phyloP scores from a whole-genome alignment of 192 early-diverging fungal species.

The Jimgerdemannia lactiflua region DNA sequence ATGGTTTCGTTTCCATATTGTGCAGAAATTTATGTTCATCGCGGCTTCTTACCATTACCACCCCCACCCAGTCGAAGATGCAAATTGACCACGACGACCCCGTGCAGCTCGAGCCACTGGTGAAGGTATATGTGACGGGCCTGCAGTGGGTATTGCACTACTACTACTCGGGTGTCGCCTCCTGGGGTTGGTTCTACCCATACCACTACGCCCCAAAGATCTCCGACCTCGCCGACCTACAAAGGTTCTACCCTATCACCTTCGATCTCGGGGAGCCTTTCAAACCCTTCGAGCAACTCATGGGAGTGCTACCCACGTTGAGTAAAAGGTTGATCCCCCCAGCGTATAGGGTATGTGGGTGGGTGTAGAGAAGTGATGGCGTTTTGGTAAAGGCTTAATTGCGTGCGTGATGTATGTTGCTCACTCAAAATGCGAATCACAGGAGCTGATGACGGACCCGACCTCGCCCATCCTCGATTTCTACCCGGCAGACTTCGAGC shows the following conservation, averaged over 20 bases:
- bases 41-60: not conserved
- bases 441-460: slow-evolving; percentile 80
- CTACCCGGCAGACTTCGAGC: slow-evolving; percentile 87
- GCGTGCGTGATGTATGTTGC: too few relatives aligned
- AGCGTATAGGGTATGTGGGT: slow-evolving; percentile 64
- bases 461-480: slow-evolving; percentile 93
- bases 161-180: slow-evolving; percentile 94
- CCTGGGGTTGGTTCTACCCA: slow-evolving; percentile 99
- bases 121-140: slow-evolving; percentile 84
- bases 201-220: slow-evolving; percentile 97
- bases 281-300: slow-evolving; percentile 96
- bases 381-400: too few relatives aligned
- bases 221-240: slow-evolving; percentile 57
- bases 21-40: too few relatives aligned
- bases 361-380: too few relatives aligned
- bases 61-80: slow-evolving; percentile 26
- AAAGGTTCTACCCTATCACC: slow-evolving; percentile 53
- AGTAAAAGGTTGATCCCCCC: slow-evolving; percentile 82
- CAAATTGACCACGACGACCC: slow-evolving; percentile 37
- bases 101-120: slow-evolving; percentile 52
- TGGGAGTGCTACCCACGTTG: slow-evolving; percentile 94
- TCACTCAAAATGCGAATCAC: slow-evolving; percentile 2
- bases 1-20: slow-evolving; percentile 12
- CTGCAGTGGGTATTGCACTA: slow-evolving; percentile 98
- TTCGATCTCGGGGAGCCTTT: slow-evolving; percentile 88